Conservation (phyloP, 768 basidiomycete species). For the Amanita molliuscula region DNA sequence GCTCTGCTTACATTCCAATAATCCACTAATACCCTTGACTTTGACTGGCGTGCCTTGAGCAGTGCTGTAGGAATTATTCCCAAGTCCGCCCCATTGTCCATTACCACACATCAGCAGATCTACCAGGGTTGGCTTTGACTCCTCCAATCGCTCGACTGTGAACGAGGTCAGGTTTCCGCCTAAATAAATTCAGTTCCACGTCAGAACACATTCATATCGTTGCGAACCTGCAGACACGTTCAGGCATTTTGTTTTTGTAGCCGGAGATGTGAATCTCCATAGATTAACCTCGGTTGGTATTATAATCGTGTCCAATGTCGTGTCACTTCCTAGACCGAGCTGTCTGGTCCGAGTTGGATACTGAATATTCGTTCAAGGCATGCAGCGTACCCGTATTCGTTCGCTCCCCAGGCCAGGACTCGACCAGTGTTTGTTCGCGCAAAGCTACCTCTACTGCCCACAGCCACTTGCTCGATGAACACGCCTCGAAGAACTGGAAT, state of each 20-base stretch:
- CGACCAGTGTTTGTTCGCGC: slow-evolving; percentile 55
- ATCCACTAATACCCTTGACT: slow-evolving; percentile 72
- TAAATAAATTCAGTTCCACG: slow-evolving; percentile 13
- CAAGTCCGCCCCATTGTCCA: slow-evolving; percentile 75
- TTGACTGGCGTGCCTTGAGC: slow-evolving; percentile 61
- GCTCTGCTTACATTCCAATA: slow-evolving; percentile 69
- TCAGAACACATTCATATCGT: not conserved
- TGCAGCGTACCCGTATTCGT: slow-evolving; percentile 61
- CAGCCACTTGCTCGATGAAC: slow-evolving; percentile 55
- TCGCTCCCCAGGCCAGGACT: slow-evolving; percentile 86
- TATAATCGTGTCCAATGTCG: slow-evolving; percentile 57
- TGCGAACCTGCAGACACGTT: slow-evolving; percentile 52
- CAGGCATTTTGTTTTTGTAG: slow-evolving; percentile 48
- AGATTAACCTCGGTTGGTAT: slow-evolving; percentile 81
- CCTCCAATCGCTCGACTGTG: slow-evolving; percentile 43
- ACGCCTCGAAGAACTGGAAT: slow-evolving; percentile 63
- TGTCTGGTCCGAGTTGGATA: slow-evolving; percentile 38
- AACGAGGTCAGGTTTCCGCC: slow-evolving; percentile 77
- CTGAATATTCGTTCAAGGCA: not conserved
- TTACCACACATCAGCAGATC: slow-evolving; percentile 71
- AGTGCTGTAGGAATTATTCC: slow-evolving; percentile 57
- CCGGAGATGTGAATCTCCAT: slow-evolving; percentile 41
- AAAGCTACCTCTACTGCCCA: slow-evolving; percentile 68
- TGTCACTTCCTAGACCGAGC: slow-evolving; percentile 62
- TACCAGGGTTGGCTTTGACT: slow-evolving; percentile 16